Evolutionary conservation across 768 basidiomycete genomes (phyloP), one percentile per base, ranked within the genome.

Genomic region (Postia placenta): DNA sequence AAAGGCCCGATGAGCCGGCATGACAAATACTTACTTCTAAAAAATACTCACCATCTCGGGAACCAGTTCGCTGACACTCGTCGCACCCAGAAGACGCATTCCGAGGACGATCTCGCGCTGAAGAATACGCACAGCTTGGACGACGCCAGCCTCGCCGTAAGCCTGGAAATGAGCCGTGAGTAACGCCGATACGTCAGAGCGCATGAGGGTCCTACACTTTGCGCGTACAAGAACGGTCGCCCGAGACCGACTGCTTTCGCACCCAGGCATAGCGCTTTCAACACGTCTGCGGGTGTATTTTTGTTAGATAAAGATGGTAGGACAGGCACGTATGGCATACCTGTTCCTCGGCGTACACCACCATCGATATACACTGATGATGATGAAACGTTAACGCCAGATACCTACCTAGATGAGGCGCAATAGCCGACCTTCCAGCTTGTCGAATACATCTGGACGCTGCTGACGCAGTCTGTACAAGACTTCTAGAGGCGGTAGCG

Each of bases 201-300:
- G 11, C n/a, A 7, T 19, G 30, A 14, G 30, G 3, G 30, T 25
- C 37, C 60, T 65, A 88, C 87, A 58, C 86, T 86, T 67, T 89
- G 85, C 1, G 86, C 91, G 59, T 87, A 95, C 11, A 96, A 73
- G 72, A 93, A 89, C 12, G 87, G 75, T 12, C 93, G 74, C 2
- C 93, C 93, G 26, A 96, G 68, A 3, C 93, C 92, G 15, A 93
- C 89, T 6, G 85, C 89, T 53, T 68, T 83, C 2, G 93, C 93
- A 9, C 93, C 93, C 6, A 96, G 72, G 61, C 91, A 94, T 9
- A 95, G 68, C 0, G 92, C 92, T 65, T 95, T 96, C 42, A 96
- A 68, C 14, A 93, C 83, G 67, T 94, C 92, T 76, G 50, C 19
- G 28, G 49, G 19, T 25, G 25, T 7, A 3, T 28, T 35, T 35